Base-by-base conservation (phyloP, 2,329 filamentous ascomycete species). In the Drechslera avenae region DNA sequence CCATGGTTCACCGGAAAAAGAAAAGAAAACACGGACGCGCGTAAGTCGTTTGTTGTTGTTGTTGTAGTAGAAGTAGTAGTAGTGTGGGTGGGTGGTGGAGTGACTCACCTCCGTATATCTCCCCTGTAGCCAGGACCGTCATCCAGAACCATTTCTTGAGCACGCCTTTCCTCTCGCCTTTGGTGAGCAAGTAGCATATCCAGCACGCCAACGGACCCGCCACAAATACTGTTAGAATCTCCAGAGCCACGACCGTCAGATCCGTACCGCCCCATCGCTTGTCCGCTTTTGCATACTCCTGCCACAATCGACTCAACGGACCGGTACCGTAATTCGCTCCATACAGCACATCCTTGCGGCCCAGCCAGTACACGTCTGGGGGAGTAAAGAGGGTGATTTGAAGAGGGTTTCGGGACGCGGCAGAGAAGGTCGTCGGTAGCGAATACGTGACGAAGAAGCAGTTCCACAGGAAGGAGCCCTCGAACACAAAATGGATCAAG, bases 381-480 rank as follows among this genome's bases (percentile, higher is more conserved):
- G 78, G 76, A 3, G 78, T 76, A 48, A 78, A 65, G 42, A 78
- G 43, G 54, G 70, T 55, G 60, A 77, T 64, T 5, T 60, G 61
- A 28, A 61, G 63, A 17, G 69, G 67, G 39, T 68, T 57, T 32
- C 64, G 50, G 6, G 56, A 33, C 28, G 63, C 55, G n/a, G 62
- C 64, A 2, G 64, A 62, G 49, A 73, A 72, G 32, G 60, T 62
- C 32, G 73, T 72, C 6, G 78, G 73, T 32, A 83, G 70, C 16
- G 73, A 65, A 39, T 75, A 74, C 64, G 79, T 85, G 60, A 81
- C 81, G 81, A 91, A 93, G 82, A 97, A 95, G 79, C 90, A 96
- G 77, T 96, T 90, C 81, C 91, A 97, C 18, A 97, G 85, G 75
- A 91, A 97, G 66, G 86, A 88, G 46, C 91, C 92, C 77, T 97